A percentile compares a stretch with the other conserved stretches of the same genome.
phyloP scores from a whole-genome alignment of 257 asterid genomes.

The Parsonsia alboflavescens region DNA sequence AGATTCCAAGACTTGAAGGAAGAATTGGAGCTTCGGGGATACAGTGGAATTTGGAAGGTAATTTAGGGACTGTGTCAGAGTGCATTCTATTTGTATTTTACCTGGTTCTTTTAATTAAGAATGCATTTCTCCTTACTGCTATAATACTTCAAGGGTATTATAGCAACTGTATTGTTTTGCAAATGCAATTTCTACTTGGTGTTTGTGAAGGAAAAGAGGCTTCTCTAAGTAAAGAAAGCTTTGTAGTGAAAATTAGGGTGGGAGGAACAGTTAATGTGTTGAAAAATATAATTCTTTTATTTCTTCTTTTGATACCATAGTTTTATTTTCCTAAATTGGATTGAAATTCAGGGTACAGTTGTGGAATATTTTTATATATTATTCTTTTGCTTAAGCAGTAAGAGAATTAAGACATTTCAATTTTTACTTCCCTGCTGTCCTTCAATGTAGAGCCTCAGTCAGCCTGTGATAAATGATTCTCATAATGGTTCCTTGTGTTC shows the following conservation, averaged over 20 bases:
- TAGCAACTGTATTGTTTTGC: background rate
- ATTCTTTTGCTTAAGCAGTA: background rate
- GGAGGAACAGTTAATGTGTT: background rate
- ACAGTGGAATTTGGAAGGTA: conserved; percentile 97
- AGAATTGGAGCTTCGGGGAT: conserved; percentile 67
- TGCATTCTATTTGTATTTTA: background rate
- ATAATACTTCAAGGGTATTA: background rate
- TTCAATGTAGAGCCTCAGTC: background rate
- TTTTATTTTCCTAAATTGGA: background rate
- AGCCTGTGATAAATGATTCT: background rate
- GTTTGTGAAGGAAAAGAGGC: background rate
- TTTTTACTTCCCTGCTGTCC: background rate
- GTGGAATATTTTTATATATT: background rate
- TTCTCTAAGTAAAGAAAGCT: background rate
- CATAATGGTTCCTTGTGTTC: background rate
- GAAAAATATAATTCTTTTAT: background rate
- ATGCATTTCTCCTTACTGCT: background rate
- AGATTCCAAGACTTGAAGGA: conserved; percentile 77
- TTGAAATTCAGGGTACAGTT: background rate
- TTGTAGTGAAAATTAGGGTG: background rate
- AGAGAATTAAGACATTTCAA: background rate
- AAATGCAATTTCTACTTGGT: conserved; percentile 3
- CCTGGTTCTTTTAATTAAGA: background rate
- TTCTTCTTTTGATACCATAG: background rate
- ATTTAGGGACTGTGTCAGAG: background rate